Conservation (phyloP, 1,139 yeast species). For the Taphrina communis region DNA sequence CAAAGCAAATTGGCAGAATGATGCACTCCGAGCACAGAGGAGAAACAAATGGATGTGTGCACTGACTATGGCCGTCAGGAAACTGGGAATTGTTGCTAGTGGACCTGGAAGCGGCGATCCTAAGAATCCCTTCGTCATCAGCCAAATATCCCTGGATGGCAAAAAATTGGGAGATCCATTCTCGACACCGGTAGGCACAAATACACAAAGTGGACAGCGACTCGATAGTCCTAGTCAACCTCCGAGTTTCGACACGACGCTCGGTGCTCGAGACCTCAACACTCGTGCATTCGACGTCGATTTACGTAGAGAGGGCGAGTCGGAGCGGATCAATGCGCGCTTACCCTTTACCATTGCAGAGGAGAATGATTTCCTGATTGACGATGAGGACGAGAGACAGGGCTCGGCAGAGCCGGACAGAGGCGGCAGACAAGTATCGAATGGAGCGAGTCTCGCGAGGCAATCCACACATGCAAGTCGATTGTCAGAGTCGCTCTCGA, state of each 20-base stretch:
- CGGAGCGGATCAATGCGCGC: conserved; percentile 26
- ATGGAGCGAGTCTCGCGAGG: not conserved
- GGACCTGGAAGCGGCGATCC: conserved; percentile 43
- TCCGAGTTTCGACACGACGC: conserved; percentile 26
- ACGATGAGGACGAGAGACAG: conserved; percentile 26
- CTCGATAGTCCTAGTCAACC: conserved; percentile 2
- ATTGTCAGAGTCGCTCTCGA: not conserved
- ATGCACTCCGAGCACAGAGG: conserved; percentile 45
- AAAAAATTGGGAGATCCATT: conserved; percentile 6
- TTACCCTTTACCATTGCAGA: conserved; percentile 31
- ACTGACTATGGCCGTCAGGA: conserved; percentile 42
- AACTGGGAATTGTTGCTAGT: conserved; percentile 42
- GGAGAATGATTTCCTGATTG: conserved; percentile 21
- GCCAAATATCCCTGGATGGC: conserved; percentile 3
- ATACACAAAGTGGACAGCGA: not conserved
- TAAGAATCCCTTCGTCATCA: conserved; percentile 28
- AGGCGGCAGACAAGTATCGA: not conserved
- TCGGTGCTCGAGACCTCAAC: conserved; percentile 23
- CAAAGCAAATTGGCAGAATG: conserved; percentile 53
- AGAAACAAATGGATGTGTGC: conserved; percentile 45
- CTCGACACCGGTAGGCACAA: not conserved
- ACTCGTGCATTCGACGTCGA: conserved; percentile 34
- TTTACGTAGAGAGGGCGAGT: conserved; percentile 24
- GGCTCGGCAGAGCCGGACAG: not conserved
- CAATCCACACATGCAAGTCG: conserved; percentile 13